Percentiles rank a stretch among this genome's conserved stretches.
Evolutionary conservation across 768 basidiomycete genomes (phyloP).

Genomic region (Tubosaeta brunneosetosa): DNA sequence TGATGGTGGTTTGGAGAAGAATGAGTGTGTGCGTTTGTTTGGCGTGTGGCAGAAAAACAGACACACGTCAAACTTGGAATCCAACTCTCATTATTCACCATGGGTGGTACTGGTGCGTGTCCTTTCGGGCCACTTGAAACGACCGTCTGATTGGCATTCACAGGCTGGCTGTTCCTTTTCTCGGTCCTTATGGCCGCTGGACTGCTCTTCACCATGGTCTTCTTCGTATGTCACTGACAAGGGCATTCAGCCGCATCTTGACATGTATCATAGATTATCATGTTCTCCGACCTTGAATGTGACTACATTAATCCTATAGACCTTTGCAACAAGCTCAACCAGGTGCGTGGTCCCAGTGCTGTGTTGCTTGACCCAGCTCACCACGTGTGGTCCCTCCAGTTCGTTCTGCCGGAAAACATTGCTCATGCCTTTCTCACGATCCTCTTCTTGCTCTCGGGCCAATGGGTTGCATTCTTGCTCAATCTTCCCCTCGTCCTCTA

Average conservation of each 20-base stretch:
- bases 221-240: slow-evolving; percentile 71
- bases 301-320: slow-evolving; percentile 99
- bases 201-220: slow-evolving; percentile 97
- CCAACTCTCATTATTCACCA: slow-evolving; percentile 7
- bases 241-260: not conserved
- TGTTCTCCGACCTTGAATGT: slow-evolving; percentile 99
- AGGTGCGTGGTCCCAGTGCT: slow-evolving; percentile 46
- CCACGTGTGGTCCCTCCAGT: slow-evolving; percentile 45
- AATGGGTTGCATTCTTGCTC: slow-evolving; percentile 90
- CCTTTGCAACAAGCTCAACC: slow-evolving; percentile 98
- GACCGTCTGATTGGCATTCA: not conserved
- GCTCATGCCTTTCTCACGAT: slow-evolving; percentile 89
- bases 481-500: slow-evolving; percentile 85
- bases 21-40: slow-evolving; percentile 24
- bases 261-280: slow-evolving; percentile 74
- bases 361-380: not conserved
- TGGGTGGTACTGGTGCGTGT: slow-evolving; percentile 43
- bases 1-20: slow-evolving; percentile 8
- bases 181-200: slow-evolving; percentile 93
- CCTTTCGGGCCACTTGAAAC: not conserved
- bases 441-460: slow-evolving; percentile 90
- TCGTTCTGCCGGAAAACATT: slow-evolving; percentile 94
- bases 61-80: not conserved
- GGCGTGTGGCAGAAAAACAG: slow-evolving; percentile 26
- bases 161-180: slow-evolving; percentile 97